Base-by-base conservation (phyloP, 768 basidiomycete species). In the Amanita pallidorosea region DNA sequence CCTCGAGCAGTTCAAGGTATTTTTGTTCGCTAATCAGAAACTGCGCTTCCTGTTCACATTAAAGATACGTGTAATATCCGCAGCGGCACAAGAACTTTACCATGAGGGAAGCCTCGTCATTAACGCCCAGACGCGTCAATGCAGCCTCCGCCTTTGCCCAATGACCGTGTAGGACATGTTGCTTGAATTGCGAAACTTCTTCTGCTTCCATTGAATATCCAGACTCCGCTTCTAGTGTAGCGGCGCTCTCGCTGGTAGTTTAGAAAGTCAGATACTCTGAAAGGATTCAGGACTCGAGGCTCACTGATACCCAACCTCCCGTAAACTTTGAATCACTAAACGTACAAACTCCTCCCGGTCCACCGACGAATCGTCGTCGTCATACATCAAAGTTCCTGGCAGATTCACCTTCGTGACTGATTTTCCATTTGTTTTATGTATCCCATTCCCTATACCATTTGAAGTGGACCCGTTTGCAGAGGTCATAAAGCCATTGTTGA, bases 21-120 rank as follows among this genome's bases (percentile, higher is more conserved):
- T 96, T 94, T 76, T 99, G 96, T 67, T 88, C 85, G 54, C 83
- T 84, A 56, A 99, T 88, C 54, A 94, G 71, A 66, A 94, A 96
- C 54, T 73, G 81, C 18, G 87, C 85, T 59, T 87, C 82, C 85
- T 95, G 59, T 45, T 54, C 49, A 54, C 54, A 53, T 54, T 43
- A 52, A 35, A 53, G 47, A 40, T 34, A 55, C 22, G 45, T n/a
- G 37, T 36, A 45, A 43, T 44, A 29, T 22, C 8, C 8, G 15
- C 11, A 36, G 42, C 12, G 13, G 34, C 17, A 27, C 27, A 7
- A 33, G 22, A 54, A 42, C 49, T 36, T 60, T 65, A 90, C 88
- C 80, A 75, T 79, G 55, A 87, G 70, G 46, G 75, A 75, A 53
- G 88, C 81, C 49, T 81, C 74, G 52, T 83, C 80, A 43, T 72